Base-by-base conservation (phyloP, 176 grass and related monocot species). In the barley (Hordeum vulgare) region DNA sequence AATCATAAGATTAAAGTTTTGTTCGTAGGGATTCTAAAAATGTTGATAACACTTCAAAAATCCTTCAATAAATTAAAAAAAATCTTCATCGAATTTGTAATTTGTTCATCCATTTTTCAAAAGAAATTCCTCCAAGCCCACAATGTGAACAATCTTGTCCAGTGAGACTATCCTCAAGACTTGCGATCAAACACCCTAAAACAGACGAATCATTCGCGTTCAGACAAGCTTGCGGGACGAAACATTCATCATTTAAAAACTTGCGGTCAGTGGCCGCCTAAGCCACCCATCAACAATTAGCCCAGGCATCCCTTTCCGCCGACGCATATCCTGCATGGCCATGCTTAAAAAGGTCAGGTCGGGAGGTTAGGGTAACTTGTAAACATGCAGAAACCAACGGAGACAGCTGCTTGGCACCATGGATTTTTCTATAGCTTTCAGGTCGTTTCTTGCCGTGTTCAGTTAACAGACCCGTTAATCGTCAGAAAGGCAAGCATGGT, bases 391-490 rank as follows among this genome's bases (percentile, higher is more conserved):
- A 56, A 65, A 26, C 59, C 4, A 66, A 10, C 2, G 25, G 11
- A 27, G 44, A 53, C 82, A 76, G 72, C 71, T 76, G 82, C 8
- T 84, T 64, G 11, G 10, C n/a, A 42, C 6, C 17, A 63, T 18
- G 11, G 0, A n/a, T 3, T 83, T 74, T 24, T 49, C 15, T 28
- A 56, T 29, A 29, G 4, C 11, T 23, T 31, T 41, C 45, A 47
- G 61, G 26, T 31, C 2, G 45, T 77, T 76, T 66, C 82, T 76
- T 84, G 66, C 76, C 82, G 61, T 84, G 82, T 84, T 60, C 17
- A 68, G 34, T 26, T 40, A 27, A 15, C 61, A 71, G 51, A 59
- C 64, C 11, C 77, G 60, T 65, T 39, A 58, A 23, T 76, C 51
- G 0, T 40, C 13, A 21, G 13, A 57, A 31, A 18, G 42, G 25